phyloP scores from a whole-genome alignment of 148 eudicot species.

The Linanthus parryae region DNA sequence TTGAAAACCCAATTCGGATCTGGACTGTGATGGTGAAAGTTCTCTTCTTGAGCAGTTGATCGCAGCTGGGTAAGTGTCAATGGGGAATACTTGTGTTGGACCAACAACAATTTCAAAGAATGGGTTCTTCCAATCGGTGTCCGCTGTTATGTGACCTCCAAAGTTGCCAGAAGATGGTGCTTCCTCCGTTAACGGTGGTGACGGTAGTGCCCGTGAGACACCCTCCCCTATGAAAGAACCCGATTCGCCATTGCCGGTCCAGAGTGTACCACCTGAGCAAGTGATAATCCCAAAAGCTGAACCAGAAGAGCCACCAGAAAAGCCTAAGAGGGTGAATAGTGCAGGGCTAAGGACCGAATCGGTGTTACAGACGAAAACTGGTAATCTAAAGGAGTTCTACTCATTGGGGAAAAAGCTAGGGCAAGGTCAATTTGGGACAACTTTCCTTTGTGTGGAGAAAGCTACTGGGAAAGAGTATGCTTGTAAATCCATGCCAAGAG shows the following conservation, averaged over 20 bases:
- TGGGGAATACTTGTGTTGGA: conserved; percentile 33
- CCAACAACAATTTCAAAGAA: conserved; percentile 28
- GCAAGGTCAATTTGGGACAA: conserved; percentile 57
- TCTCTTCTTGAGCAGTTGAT: too few species aligned
- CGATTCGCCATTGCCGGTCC: too few species aligned
- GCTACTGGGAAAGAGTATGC: conserved; percentile 35
- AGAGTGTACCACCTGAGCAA: conserved; percentile 17
- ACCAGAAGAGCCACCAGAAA: conserved; percentile 17
- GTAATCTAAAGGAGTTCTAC: conserved; percentile 37
- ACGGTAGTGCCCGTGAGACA: too few species aligned
- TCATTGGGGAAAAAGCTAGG: conserved; percentile 45
- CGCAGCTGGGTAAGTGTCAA: too few species aligned
- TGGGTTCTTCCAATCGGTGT: conserved; percentile 40
- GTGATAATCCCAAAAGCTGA: too few species aligned
- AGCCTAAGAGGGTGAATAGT: conserved; percentile 29
- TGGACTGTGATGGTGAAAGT: too few species aligned
- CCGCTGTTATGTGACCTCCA: conserved; percentile 23
- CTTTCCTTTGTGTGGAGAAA: conserved; percentile 41
- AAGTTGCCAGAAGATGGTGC: conserved; percentile 9
- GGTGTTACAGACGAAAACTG: conserved; percentile 41
- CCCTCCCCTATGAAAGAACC: too few species aligned
- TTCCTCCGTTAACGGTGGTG: conserved; percentile 5
- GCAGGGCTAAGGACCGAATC: conserved; percentile 44
- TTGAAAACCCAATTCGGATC: too few species aligned
- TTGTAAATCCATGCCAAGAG: conserved; percentile 56